These are phyloP conservation scores for Pseudofabraea citricarpa DNA, from an alignment of 2,329 filamentous ascomycete species.

Conservation along the genomic window DNA sequence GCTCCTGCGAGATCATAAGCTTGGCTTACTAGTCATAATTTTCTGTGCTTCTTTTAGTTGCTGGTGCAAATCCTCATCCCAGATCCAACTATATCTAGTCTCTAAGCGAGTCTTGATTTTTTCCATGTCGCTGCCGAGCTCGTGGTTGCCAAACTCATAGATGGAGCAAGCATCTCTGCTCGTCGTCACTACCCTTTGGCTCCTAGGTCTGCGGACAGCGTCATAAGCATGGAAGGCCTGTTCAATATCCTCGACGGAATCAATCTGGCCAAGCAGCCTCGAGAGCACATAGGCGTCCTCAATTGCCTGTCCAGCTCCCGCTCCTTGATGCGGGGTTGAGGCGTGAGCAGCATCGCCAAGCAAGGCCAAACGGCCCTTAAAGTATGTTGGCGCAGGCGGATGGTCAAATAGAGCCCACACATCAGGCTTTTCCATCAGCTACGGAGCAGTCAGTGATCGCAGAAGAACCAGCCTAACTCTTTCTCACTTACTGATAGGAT, in stretches of 20 bases:
- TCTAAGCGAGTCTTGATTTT: slow-evolving; percentile 31
- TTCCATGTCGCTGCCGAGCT: slow-evolving; percentile 30
- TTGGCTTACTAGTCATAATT: slow-evolving; percentile 23
- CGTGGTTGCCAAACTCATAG: slow-evolving; percentile 40
- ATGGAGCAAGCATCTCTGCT: slow-evolving; percentile 24
- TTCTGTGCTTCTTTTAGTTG: slow-evolving; percentile 33
- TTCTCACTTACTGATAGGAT: slow-evolving; percentile 25
- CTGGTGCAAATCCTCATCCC: slow-evolving; percentile 28
- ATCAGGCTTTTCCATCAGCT: slow-evolving; percentile 39
- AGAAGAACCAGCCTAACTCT: background rate
- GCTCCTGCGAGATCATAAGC: too few species aligned
- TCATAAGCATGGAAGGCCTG: slow-evolving; percentile 48
- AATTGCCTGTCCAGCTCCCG: slow-evolving; percentile 53
- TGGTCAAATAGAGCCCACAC: slow-evolving; percentile 45
- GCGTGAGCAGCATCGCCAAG: slow-evolving; percentile 61
- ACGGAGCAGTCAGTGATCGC: slow-evolving; percentile 13
- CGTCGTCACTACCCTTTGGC: slow-evolving; percentile 24
- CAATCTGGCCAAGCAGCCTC: slow-evolving; percentile 39
- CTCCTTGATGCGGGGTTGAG: slow-evolving; percentile 54
- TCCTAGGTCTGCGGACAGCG: slow-evolving; percentile 34
- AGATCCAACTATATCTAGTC: slow-evolving; percentile 31
- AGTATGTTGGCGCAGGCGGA: slow-evolving; percentile 35
- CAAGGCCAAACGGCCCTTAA: slow-evolving; percentile 40
- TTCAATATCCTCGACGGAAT: slow-evolving; percentile 29
- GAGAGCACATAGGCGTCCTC: slow-evolving; percentile 44